Base-by-base conservation (phyloP, 257 asterid genomes). In the Leonotis leonurus region DNA sequence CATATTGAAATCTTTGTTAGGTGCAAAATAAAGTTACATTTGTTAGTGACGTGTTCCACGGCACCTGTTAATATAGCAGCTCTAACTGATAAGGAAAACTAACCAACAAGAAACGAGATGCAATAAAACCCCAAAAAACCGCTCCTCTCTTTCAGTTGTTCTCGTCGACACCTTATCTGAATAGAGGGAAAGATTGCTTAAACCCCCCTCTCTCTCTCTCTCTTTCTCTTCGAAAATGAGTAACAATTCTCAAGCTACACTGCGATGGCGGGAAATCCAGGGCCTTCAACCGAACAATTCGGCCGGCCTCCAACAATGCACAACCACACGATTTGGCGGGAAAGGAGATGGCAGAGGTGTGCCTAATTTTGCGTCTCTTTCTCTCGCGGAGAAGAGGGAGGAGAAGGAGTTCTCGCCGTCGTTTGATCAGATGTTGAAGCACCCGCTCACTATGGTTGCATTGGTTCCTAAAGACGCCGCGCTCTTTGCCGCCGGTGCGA, bases 401-500 rank as follows among this genome's bases (percentile, higher is more conserved):
- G 81, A 69, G 33, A 82, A 76, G 35, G 87, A 71, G 8, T 76
- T 81, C 35, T 57, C 68, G 22, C 97, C 98, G 2, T 66, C 90
- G 30, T 17, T 71, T 18, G 76, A 87, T 48, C 99, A 93, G 83
- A 73, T 93, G 10, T 26, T 85, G 21, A 83, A 85, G 58, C 88
- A 87, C 52, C 99, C 99, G 0, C 59, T 92, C 60, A 94, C 93
- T 39, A 51, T 80, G 61, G 76, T 84, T 12, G 95, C 98, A 27
- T 73, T 84, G 93, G 82, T 85, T 59, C 97, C 99, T 2, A 80
- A 70, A 69, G 94, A 85, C 1, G 91, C 78, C 43, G 95, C 97
- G 32, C 84, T 92, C 35, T 92, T 92, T 58, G 84, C 86, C 44
- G 99, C 99, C 64, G 99, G 97, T 10, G 97, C 99, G 5, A 63